Evolutionary conservation across 345 rosid species (phyloP), one percentile per base, ranked within the genome.

Genomic region (Anacardium occidentale): DNA sequence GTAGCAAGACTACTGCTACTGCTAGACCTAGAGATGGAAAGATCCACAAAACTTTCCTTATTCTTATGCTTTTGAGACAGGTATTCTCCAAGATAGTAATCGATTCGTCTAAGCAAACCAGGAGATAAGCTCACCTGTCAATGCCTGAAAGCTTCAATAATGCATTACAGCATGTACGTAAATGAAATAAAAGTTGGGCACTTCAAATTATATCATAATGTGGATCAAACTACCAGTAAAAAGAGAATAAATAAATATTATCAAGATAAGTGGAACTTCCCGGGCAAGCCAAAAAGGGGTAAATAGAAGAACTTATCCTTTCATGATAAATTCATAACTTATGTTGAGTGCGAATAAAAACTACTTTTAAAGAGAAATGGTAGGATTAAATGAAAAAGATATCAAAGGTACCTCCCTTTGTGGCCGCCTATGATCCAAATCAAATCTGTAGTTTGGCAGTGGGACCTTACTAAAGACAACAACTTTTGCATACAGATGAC

Each of bases 381-480:
- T 37, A 17, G 37, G 47, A 53, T 26, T 69, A 37, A 42, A 52
- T 15, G 24, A 56, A 72, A n/a, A 2, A 14, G 44, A 50, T 14
- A 21, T 52, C n/a, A 59, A 55, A 25, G 63, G 29, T 85, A 94
- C 98, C 98, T 94, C 98, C 74, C 98, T 86, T 72, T 79, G 92
- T 1, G 98, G 97, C 74, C 89, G 91, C 88, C 84, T 88, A 56
- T 90, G 91, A 84, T 94, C 98, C 79, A 94, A 76, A 79, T 94
- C 97, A 83, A 86, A 94, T 85, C 98, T 85, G 86, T 94, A 94
- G 83, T 94, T 94, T 66, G 98, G 98, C 72, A 94, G 81, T 45
- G 97, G 97, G 69, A 80, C 81, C 85, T 94, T 94, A 81, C 98
- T 94, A 73, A 90, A 81, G 64, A 92, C 98, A 69, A 85, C 92